Evolutionary conservation across 2,329 filamentous ascomycete species (phyloP).

Genomic region (Fusarium albidum): DNA sequence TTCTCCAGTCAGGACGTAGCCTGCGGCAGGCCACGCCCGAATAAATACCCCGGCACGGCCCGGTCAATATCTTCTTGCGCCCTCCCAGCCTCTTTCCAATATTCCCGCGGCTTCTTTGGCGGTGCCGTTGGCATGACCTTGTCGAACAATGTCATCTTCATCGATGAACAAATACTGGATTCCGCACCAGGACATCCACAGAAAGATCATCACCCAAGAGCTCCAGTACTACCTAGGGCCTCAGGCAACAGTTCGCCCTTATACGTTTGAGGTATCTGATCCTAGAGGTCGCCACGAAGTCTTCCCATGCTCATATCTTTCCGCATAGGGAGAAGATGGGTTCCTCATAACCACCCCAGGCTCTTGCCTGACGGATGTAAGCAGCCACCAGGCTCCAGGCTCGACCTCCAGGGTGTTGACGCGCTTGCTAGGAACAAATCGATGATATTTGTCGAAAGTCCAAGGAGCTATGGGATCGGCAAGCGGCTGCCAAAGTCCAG

Average conservation of each 20-base stretch:
- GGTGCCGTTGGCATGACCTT: slow-evolving; percentile 25
- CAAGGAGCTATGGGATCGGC: slow-evolving; percentile 63
- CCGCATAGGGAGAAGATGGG: slow-evolving; percentile 64
- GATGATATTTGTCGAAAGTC: slow-evolving; percentile 69
- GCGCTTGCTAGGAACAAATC: slow-evolving; percentile 62
- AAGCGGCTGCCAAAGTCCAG: slow-evolving; percentile 59
- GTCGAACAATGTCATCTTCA: slow-evolving; percentile 37
- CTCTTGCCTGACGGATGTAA: slow-evolving; percentile 66
- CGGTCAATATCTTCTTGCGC: slow-evolving; percentile 14
- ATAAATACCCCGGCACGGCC: slow-evolving; percentile 40
- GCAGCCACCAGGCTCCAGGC: slow-evolving; percentile 34
- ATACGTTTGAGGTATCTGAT: slow-evolving; percentile 61
- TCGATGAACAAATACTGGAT: slow-evolving; percentile 69
- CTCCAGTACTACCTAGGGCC: slow-evolving; percentile 67
- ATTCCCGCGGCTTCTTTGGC: slow-evolving; percentile 15
- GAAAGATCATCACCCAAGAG: slow-evolving; percentile 66
- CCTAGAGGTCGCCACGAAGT: slow-evolving; percentile 25
- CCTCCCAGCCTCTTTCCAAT: slow-evolving; percentile 23
- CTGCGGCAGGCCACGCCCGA: slow-evolving; percentile 26
- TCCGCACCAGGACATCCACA: slow-evolving; percentile 66
- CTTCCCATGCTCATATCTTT: slow-evolving; percentile 36
- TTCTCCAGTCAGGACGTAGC: slow-evolving; percentile 33
- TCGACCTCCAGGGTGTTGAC: slow-evolving; percentile 28
- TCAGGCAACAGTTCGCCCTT: slow-evolving; percentile 64
- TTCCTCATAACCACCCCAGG: slow-evolving; percentile 67